phyloP scores from a whole-genome alignment of 768 basidiomycete species.

The Mycena belliarum region DNA sequence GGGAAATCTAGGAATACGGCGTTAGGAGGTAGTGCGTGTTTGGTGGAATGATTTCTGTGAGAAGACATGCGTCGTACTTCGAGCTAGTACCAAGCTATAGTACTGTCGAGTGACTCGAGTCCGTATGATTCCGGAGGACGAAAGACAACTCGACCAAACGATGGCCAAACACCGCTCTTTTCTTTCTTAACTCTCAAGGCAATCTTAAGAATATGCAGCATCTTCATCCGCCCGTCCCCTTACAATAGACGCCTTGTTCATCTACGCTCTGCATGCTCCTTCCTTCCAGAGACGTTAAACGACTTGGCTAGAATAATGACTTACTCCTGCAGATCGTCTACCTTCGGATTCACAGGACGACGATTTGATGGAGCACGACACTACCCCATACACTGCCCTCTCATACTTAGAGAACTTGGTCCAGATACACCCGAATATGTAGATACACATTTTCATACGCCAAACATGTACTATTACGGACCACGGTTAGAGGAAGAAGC shows the following conservation, averaged over 20 bases:
- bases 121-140: too few relatives aligned
- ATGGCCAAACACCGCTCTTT: too few relatives aligned
- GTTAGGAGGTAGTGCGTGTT: slow-evolving; percentile 49
- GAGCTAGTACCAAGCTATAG: too few relatives aligned
- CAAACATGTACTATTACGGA: not conserved
- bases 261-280: slow-evolving; percentile 56
- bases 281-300: slow-evolving; percentile 68
- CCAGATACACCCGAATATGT: not conserved
- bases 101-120: too few relatives aligned
- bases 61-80: slow-evolving; percentile 3
- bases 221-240: not conserved
- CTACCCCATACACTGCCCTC: too few relatives aligned
- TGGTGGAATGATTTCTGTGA: slow-evolving; percentile 21
- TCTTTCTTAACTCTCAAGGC: too few relatives aligned
- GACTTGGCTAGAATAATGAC: slow-evolving; percentile 53
- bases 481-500: slow-evolving; percentile 64
- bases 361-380: slow-evolving; percentile 52
- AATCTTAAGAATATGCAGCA: too few relatives aligned
- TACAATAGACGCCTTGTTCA: slow-evolving; percentile 49
- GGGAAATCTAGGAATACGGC: slow-evolving; percentile 60
- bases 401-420: not conserved
- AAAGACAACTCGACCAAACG: too few relatives aligned
- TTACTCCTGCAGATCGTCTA: slow-evolving; percentile 59
- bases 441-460: not conserved
- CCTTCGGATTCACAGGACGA: slow-evolving; percentile 42